Evolutionary conservation across 345 rosid genomes (phyloP), one percentile per base, ranked within the genome.

Genomic region (Balakata baccata): DNA sequence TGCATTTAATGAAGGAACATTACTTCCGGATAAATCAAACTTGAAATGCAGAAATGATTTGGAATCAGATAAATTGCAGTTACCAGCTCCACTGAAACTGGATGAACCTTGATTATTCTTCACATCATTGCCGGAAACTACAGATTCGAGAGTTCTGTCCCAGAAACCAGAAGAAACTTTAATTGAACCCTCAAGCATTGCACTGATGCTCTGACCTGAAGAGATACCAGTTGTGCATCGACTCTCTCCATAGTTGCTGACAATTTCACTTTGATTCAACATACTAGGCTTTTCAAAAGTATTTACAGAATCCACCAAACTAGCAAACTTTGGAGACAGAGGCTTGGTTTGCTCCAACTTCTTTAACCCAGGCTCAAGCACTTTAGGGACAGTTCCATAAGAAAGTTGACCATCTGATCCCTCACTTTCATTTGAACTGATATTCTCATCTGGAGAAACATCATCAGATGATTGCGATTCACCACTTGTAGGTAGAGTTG

Each of bases 401-500:
- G 84, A 76, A 17, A 63, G 69, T 39, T 75, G 74, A 45, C 78
- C 75, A 64, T 88, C 90, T 20, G 80, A 73, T 65, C 79, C 85
- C 77, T 85, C 87, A 45, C 88, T 57, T 77, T 89, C 98, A 80
- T 84, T 80, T 43, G 97, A 87, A 80, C 86, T 75, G 62, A 82
- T 71, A 80, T 94, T 89, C 83, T 85, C 94, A 66, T 88, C 76
- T 64, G 81, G 76, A 60, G 94, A 95, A 83, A 53, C 79, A 70
- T 91, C 91, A 69, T 93, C 99, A 83, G 93, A 85, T 46, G 90
- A 89, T n/a, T n/a, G n/a, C n/a, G n/a, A n/a, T 68, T 86, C 91
- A 74, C 83, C 76, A 57, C 83, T 59, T 11, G 75, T 50, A 18
- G 84, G 77, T 50, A 95, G 81, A 80, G 87, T 64, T 52, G 95